Base-by-base conservation (phyloP, 1,284 basidiomycete genomes). In the Apiotrichum akiyoshidainum region DNA sequence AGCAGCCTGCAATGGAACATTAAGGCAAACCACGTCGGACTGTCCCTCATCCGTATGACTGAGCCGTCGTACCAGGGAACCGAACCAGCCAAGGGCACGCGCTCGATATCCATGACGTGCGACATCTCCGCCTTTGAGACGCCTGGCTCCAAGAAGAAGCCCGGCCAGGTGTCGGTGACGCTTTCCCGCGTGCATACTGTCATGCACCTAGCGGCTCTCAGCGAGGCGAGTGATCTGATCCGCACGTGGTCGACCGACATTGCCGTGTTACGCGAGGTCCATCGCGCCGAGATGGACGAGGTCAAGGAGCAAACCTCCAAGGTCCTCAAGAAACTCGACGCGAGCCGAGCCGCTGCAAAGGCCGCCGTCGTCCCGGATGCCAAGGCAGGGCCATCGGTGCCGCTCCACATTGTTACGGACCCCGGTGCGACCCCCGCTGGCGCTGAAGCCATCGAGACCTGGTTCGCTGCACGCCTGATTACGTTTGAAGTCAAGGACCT, bases 151-250 rank as follows among this genome's bases (percentile, higher is more conserved):
- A 46, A 52, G 26, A 56, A 44, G 21, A 49, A 57, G 46, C 59
- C 68, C 11, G 62, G 74, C 22, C 59, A 66, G 44, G 63, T 81
- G 17, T 80, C 85, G 45, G 62, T 92, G 34, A 75, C 78, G 1
- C 75, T 93, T 26, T 84, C 83, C 8, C 88, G 88, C 71, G 85
- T 91, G 8, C 90, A 95, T 71, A 90, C 92, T 0, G 89, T 94
- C 48, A 87, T 94, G 87, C 91, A 93, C 73, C 87, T 92, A 17
- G 89, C 89, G 60, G 92, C 92, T 0, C 86, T 95, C 52, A 87
- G 87, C 37, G 89, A 93, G 70, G 79, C 95, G 13, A 88, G 87
- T 16, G 92, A 95, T 72, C 88, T 93, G 58, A 77, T 93, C 50
- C 89, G 92, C 69, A 84, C 92, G 54, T 68, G 69, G 65, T 69